Conservation (phyloP, 2,329 filamentous ascomycete genomes). For the Alternaria angustiovoidea region DNA sequence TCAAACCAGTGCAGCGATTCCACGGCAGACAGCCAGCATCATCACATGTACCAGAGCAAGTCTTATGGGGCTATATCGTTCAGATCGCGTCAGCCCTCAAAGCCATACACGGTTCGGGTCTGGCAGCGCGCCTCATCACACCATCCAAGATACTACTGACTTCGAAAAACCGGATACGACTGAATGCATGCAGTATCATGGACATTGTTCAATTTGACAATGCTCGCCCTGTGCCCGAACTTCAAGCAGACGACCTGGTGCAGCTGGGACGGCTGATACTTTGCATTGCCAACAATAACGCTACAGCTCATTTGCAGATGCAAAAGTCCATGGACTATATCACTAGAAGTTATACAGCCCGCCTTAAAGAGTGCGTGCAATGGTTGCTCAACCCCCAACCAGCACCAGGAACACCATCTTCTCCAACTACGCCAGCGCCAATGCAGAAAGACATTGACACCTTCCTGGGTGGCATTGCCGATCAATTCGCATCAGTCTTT, state of each 20-base stretch:
- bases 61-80: conserved; percentile 90
- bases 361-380: conserved; percentile 78
- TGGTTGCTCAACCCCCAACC: conserved; percentile 76
- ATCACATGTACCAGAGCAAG: conserved; percentile 67
- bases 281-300: conserved; percentile 77
- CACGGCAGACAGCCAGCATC: conserved; percentile 48
- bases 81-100: conserved; percentile 90
- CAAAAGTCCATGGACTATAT: conserved; percentile 79
- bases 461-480: conserved; percentile 79
- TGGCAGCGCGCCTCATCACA: conserved; percentile 87
- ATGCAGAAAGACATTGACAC: conserved; percentile 77
- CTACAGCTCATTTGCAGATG: conserved; percentile 67
- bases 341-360: conserved; percentile 76
- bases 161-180: conserved; percentile 85
- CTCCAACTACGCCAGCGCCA: conserved; percentile 34
- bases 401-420: conserved; percentile 36
- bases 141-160: conserved; percentile 89
- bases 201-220: conserved; percentile 87
- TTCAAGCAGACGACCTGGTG: conserved; percentile 87
- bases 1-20: conserved; percentile 55
- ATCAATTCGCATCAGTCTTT: conserved; percentile 76
- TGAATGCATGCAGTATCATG: conserved; percentile 87
- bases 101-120: conserved; percentile 79
- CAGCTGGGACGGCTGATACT: conserved; percentile 86
- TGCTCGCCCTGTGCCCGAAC: conserved; percentile 71